phyloP scores from a whole-genome alignment of 129 eudicot species.

The Pittosporum tobira region DNA sequence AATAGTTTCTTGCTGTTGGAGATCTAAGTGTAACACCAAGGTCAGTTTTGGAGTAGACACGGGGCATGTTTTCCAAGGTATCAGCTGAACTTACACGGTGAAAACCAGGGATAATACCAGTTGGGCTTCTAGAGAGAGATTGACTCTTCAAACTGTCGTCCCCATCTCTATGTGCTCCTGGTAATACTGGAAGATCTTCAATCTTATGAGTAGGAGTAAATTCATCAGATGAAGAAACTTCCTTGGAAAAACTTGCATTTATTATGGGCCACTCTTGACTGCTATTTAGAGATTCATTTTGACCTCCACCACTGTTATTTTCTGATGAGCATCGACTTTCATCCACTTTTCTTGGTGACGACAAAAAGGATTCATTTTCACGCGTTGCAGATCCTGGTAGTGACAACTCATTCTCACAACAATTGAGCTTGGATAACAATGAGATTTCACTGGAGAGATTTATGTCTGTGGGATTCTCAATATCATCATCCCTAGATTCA shows the following conservation, averaged over 20 bases:
- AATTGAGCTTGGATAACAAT: conserved; percentile 22
- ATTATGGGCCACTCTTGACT: not conserved
- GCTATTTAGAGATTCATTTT: not conserved
- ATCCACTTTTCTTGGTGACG: conserved; percentile 7
- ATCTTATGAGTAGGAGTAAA: conserved; percentile 14
- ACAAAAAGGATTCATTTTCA: not conserved
- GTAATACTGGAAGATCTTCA: conserved; percentile 17
- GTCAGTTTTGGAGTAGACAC: conserved; percentile 9
- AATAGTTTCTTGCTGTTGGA: conserved; percentile 29
- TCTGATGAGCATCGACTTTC: conserved; percentile 1
- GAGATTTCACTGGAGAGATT: conserved; percentile 14
- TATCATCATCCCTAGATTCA: conserved; percentile 12
- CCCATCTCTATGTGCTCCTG: conserved; percentile 16
- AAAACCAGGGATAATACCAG: conserved; percentile 19
- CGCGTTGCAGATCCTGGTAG: not conserved
- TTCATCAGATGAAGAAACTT: conserved; percentile 14
- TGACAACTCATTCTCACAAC: conserved; percentile 5
- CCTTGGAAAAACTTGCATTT: not conserved
- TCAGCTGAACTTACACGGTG: conserved; percentile 38
- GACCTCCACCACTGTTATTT: conserved; percentile 7
- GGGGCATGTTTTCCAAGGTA: conserved; percentile 20
- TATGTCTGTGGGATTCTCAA: conserved; percentile 1
- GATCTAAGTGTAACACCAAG: conserved; percentile 16
- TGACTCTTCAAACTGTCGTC: conserved; percentile 22
- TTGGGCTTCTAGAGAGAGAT: conserved; percentile 18